A percentile compares a stretch with the other conserved stretches of the same genome.
Conservation (phyloP, 257 asterid species). For the Solanum lycopersicoides region DNA sequence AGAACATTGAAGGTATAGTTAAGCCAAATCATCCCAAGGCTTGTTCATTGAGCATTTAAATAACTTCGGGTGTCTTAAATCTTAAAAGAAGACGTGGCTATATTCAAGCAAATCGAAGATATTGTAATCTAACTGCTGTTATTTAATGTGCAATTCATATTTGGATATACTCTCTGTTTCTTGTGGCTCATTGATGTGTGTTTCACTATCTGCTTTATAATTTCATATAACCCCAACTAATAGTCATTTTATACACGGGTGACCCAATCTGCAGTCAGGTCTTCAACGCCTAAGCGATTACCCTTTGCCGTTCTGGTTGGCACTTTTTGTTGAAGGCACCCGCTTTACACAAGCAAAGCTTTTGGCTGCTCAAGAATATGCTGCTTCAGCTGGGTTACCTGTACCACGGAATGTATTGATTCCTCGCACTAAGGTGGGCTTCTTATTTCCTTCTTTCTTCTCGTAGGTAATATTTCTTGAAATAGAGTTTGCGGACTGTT, state of each 20-base stretch:
- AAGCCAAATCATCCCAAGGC: neutral
- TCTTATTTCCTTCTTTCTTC: neutral
- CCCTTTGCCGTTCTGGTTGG: slow-evolving; percentile 90
- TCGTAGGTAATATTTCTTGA: neutral
- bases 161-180: slow-evolving; percentile 4
- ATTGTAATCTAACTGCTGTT: neutral
- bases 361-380: slow-evolving; percentile 92
- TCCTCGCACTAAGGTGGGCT: slow-evolving; percentile 89
- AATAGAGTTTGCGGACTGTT: neutral
- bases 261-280: slow-evolving; percentile 49
- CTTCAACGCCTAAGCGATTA: slow-evolving; percentile 63
- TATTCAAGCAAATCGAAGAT: neutral
- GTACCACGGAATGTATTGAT: slow-evolving; percentile 85
- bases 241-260: neutral
- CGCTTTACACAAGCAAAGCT: slow-evolving; percentile 94
- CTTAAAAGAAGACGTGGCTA: neutral
- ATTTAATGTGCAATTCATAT: neutral
- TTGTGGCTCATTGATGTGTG: neutral
- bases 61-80: neutral
- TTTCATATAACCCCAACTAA: neutral
- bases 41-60: neutral
- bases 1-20: slow-evolving; percentile 60
- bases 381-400: slow-evolving; percentile 66
- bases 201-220: neutral
- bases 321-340: slow-evolving; percentile 95